These are phyloP conservation scores for Tuber indicum DNA, from an alignment of 495 filamentous ascomycete genomes.

Conservation along the genomic window DNA sequence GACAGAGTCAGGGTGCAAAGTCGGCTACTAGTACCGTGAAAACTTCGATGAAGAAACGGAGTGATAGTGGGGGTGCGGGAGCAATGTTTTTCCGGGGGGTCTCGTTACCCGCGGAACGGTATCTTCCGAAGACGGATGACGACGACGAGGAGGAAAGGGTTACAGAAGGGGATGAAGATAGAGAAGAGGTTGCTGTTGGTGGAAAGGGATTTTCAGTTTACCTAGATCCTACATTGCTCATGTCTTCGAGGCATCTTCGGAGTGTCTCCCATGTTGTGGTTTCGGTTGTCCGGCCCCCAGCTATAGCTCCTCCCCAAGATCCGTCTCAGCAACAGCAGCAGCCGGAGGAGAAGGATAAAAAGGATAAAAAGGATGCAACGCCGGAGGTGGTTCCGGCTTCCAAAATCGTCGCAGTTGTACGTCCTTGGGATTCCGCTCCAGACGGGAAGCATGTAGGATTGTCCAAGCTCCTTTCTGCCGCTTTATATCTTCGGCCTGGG, in stretches of 20 bases:
- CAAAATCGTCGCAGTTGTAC: constrained; percentile 68
- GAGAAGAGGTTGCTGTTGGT: constrained; percentile 72
- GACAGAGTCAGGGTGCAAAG: constrained; percentile 50
- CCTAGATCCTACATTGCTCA: constrained; percentile 65
- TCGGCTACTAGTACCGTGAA: constrained; percentile 59
- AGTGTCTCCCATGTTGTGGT: constrained; percentile 67
- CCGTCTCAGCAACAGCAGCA: constrained; percentile 63
- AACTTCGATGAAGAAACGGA: constrained; percentile 65
- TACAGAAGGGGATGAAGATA: constrained; percentile 39
- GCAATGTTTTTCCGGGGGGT: constrained; percentile 71
- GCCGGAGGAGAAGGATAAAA: constrained; percentile 55
- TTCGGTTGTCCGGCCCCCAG: constrained; percentile 71
- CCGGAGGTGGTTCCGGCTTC: constrained; percentile 46
- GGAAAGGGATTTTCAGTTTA: constrained; percentile 40
- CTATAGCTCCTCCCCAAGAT: constrained; percentile 66
- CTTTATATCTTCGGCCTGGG: constrained; percentile 57
- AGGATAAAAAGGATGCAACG: constrained; percentile 46
- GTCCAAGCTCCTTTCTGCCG: constrained; percentile 65
- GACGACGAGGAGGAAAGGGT: constrained; percentile 52
- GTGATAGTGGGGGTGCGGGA: constrained; percentile 59
- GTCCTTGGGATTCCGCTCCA: constrained; percentile 79
- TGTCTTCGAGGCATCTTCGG: constrained; percentile 57
- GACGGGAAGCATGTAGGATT: constrained; percentile 69
- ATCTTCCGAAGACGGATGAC: constrained; percentile 22
- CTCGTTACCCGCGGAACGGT: constrained; percentile 46